phyloP scores from a whole-genome alignment of 768 basidiomycete species.

The Amanita subjunquillea region DNA sequence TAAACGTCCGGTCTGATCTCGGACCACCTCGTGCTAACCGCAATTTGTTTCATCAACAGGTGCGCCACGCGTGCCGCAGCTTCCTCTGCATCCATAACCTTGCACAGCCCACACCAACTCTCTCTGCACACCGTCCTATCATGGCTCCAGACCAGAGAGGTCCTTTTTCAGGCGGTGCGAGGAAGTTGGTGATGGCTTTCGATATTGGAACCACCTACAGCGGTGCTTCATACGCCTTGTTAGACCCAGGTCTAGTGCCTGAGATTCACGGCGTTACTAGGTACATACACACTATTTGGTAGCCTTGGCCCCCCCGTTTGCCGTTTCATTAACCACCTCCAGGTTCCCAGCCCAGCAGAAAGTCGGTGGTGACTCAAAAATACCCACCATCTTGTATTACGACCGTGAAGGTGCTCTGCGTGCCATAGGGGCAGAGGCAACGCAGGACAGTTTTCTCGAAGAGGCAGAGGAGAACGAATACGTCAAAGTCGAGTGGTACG shows the following conservation, averaged over 20 bases:
- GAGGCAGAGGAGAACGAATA: constrained; percentile 32
- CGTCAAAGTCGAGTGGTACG: constrained; percentile 31
- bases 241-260: constrained; percentile 15
- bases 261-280: constrained; percentile 13
- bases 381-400: constrained; percentile 40
- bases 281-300: not conserved
- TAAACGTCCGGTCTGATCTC: constrained; percentile 8
- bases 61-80: not conserved
- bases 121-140: not conserved
- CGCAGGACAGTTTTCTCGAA: constrained; percentile 25
- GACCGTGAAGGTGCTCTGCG: constrained; percentile 26
- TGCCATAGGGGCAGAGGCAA: constrained; percentile 36
- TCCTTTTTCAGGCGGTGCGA: not conserved
- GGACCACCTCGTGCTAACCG: not conserved
- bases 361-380: constrained; percentile 28
- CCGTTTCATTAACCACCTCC: not conserved
- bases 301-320: not conserved
- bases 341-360: constrained; percentile 14
- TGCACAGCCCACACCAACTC: not conserved
- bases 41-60: not conserved
- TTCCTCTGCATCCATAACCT: not conserved
- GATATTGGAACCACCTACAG: constrained; percentile 4
- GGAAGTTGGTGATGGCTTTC: constrained; percentile 3
- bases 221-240: constrained; percentile 6
- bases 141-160: not conserved